A percentile compares a stretch with the other conserved stretches of the same genome.
phyloP scores from a whole-genome alignment of 805 yeast genomes.

The Zygosaccharomyces siamensis region DNA sequence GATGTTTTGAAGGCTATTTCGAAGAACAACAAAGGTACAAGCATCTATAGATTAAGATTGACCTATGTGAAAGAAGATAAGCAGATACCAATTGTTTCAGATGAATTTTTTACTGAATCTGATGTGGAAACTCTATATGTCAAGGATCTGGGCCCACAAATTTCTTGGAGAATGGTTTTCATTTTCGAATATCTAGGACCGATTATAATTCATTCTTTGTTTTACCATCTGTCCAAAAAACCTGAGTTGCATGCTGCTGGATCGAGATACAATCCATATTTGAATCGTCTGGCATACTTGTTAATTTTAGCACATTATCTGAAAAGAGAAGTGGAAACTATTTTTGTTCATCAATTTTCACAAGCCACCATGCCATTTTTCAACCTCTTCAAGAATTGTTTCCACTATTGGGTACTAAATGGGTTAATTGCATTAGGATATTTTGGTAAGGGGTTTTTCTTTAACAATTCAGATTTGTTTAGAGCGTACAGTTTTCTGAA shows the following conservation, averaged over 20 bases:
- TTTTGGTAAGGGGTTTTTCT: constrained; percentile 46
- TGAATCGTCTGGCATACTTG: constrained; percentile 33
- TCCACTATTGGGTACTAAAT: constrained; percentile 89
- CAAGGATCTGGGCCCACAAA: constrained; percentile 91
- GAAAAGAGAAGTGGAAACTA: constrained; percentile 86
- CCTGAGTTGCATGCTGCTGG: constrained; percentile 8
- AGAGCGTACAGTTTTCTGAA: constrained; percentile 15
- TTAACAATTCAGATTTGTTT: constrained; percentile 18
- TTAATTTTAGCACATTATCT: constrained; percentile 69
- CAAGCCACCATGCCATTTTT: constrained; percentile 87
- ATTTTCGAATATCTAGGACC: constrained; percentile 89
- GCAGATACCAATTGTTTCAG: constrained; percentile 30
- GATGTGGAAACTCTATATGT: constrained; percentile 47
- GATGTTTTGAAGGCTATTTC: constrained; percentile 43
- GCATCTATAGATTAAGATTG: constrained; percentile 52
- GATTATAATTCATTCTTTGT: constrained; percentile 65
- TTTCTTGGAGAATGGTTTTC: constrained; percentile 89
- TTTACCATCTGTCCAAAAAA: constrained; percentile 42
- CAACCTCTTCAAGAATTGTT: constrained; percentile 81
- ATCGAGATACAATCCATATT: constrained; percentile 18
- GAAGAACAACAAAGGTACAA: constrained; percentile 38
- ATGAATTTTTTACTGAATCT: constrained; percentile 31
- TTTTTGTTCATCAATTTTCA: constrained; percentile 80
- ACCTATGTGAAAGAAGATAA: constrained; percentile 38
- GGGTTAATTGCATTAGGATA: constrained; percentile 53